Evolutionary conservation across 2,329 filamentous ascomycete species (phyloP).

Genomic region (Aspergillus novoparasiticus): DNA sequence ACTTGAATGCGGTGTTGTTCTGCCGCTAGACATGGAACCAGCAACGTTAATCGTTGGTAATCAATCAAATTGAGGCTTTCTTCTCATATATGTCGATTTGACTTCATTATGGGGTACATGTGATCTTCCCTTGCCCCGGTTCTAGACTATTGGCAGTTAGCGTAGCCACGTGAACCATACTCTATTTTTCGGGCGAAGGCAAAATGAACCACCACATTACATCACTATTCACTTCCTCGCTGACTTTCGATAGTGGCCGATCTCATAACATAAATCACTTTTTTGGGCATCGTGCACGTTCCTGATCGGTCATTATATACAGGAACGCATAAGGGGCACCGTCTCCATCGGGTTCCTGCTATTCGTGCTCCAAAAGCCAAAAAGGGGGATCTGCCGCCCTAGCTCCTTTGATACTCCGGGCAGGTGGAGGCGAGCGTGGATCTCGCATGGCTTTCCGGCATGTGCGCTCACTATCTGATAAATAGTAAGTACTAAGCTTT

Average conservation of each 20-base stretch:
- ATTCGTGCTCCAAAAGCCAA: neutral
- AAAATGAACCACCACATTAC: neutral
- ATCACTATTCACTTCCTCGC: neutral
- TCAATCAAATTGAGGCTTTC: neutral
- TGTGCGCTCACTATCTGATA: neutral
- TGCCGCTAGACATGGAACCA: neutral
- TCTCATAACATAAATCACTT: neutral
- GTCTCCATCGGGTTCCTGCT: neutral
- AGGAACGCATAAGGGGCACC: neutral
- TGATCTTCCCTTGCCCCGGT: neutral
- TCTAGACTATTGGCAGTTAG: neutral
- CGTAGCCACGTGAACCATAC: neutral
- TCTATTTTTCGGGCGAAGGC: neutral
- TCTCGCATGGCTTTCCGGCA: neutral
- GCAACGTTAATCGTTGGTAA: neutral
- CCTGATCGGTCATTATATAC: neutral
- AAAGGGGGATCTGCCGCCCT: slow-evolving; percentile 2
- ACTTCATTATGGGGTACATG: neutral
- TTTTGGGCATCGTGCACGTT: neutral
- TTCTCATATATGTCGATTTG: no score
- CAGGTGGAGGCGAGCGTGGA: neutral
- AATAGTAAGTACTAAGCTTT: slow-evolving; percentile 3
- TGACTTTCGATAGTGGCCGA: neutral
- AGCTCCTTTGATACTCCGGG: neutral
- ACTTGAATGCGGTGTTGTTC: neutral